A percentile compares a stretch with the other conserved stretches of the same genome.
phyloP scores from a whole-genome alignment of 805 yeast genomes.

The Candida multigemmis region DNA sequence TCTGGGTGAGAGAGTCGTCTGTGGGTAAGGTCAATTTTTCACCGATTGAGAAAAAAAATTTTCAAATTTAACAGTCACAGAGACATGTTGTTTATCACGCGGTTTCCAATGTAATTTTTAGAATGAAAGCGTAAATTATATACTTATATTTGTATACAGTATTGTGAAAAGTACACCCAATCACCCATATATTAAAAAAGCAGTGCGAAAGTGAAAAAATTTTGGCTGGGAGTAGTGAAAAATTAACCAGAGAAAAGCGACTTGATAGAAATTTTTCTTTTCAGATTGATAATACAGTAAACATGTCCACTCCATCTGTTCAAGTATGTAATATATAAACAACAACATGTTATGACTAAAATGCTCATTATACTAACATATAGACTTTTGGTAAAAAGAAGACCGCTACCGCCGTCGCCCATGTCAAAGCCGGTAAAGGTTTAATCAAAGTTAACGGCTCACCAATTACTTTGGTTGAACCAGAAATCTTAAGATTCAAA shows the following conservation, averaged over 20 bases:
- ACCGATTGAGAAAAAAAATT: too few species aligned
- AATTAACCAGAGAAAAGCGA: too few species aligned
- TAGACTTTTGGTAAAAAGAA: constrained; percentile 99
- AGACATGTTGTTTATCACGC: too few species aligned
- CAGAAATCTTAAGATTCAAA: constrained; percentile 98
- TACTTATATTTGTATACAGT: constrained; percentile 4
- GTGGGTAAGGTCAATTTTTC: too few species aligned
- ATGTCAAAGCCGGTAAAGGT: constrained; percentile 99
- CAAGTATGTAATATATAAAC: constrained; percentile 52
- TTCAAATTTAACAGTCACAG: too few species aligned
- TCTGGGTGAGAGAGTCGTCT: too few species aligned
- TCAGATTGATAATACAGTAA: constrained; percentile 4
- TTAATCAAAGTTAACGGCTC: constrained; percentile 98
- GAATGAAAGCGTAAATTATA: constrained; percentile 1
- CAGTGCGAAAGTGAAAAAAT: constrained; percentile 7
- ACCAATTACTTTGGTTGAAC: constrained; percentile 98
- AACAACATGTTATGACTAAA: neutral
- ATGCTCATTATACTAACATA: constrained; percentile 11
- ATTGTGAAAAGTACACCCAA: constrained; percentile 6
- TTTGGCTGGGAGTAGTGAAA: constrained; percentile 2
- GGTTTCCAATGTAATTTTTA: constrained; percentile 1
- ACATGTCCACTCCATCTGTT: constrained; percentile 78
- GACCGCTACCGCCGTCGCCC: constrained; percentile 99
- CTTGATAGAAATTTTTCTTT: constrained; percentile 6
- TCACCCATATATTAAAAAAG: constrained; percentile 3